Evolutionary conservation across 768 basidiomycete species (phyloP).

Genomic region (Leccinum subgranulosum): DNA sequence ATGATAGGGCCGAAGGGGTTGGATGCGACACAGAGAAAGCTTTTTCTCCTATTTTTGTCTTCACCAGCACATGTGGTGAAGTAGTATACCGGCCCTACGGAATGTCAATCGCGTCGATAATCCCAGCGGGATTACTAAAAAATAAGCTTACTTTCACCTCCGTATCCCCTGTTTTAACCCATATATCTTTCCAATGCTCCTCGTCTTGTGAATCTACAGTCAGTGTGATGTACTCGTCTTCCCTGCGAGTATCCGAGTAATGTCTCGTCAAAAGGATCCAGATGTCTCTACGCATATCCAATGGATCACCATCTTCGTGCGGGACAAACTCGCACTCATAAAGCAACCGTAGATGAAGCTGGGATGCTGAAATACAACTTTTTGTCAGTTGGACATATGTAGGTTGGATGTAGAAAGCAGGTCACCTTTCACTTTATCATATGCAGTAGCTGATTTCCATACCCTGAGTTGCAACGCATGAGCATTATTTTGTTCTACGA

Average conservation of each 20-base stretch:
- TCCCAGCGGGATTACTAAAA: not conserved
- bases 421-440: constrained; percentile 31
- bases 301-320: not conserved
- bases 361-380: constrained; percentile 30
- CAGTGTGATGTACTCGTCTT: constrained; percentile 68
- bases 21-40: constrained; percentile 23
- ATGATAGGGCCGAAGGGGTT: not conserved
- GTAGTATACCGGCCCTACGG: constrained; percentile 44
- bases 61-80: constrained; percentile 41
- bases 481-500: not conserved
- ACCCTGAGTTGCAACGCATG: constrained; percentile 17
- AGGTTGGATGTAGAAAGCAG: constrained; percentile 16
- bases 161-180: constrained; percentile 29
- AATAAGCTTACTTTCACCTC: constrained; percentile 36
- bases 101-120: not conserved
- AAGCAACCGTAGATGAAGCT: constrained; percentile 40
- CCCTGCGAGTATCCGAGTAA: constrained; percentile 52
- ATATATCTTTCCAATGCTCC: constrained; percentile 21
- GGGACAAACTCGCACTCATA: constrained; percentile 24
- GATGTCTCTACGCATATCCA: constrained; percentile 44
- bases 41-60: constrained; percentile 8
- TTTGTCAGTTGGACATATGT: not conserved
- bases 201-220: constrained; percentile 42
- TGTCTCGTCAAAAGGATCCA: constrained; percentile 86
- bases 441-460: constrained; percentile 46